Base-by-base conservation (phyloP, 2,329 filamentous ascomycete genomes). In the Alternaria novae-zelandiae region DNA sequence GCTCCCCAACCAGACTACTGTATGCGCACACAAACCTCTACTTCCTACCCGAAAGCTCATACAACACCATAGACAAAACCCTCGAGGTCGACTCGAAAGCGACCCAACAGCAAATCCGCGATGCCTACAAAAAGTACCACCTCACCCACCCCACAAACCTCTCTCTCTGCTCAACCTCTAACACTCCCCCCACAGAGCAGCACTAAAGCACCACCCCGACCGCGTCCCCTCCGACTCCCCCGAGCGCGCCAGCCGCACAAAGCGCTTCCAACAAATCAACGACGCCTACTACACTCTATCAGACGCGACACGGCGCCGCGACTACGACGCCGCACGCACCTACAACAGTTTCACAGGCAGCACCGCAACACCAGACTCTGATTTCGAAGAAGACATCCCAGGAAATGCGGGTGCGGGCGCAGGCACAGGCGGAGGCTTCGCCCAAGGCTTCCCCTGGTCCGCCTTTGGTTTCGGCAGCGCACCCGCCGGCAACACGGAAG, bases 231-330 rank as follows among this genome's bases (percentile, higher is more conserved):
- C 87, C 69, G 89, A 94, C 81, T 95, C 93, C 6, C 93, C 94
- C 41, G 94, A 98, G 72, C 92, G 95, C 67, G 81, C 88, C 21
- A 81, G 87, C 12, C 91, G 94, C 74, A 99, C 96, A 6, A 92
- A 91, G 75, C 90, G 90, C 78, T 97, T 97, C 83, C 94, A 97
- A 80, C 88, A 92, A 69, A 92, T 97, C 74, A 97, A 96, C 82
- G 94, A 97, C 76, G 93, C 94, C 66, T 97, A 97, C 85, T 97
- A 93, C 80, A 94, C 92, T 0, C 89, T 98, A 26, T 97, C 92
- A 0, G 94, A 98, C 78, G 77, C 90, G 9, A 82, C 84, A 0
- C 88, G 95, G 26, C 89, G 95, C 57, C 86, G 89, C 65, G 93
- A 97, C 63, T 98, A 97, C 82, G 95, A 98, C 76, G 85, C 87